A percentile compares a stretch with the other conserved stretches of the same genome.
These are phyloP conservation scores for Dothistroma septosporum DNA, from an alignment of 2,329 filamentous ascomycete species.

Conservation along the genomic window DNA sequence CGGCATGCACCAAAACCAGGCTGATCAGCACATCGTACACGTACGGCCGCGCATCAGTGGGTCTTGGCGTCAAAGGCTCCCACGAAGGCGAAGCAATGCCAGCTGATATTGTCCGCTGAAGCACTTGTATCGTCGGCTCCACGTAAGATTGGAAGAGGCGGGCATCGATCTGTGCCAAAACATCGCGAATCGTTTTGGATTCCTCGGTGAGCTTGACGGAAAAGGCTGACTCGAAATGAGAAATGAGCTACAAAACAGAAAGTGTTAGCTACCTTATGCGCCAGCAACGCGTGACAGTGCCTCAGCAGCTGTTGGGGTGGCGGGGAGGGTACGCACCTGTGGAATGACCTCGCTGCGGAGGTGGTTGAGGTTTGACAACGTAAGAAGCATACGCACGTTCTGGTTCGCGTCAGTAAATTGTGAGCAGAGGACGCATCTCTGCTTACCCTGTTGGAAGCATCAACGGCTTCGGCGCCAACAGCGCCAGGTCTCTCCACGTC, in stretches of 20 bases:
- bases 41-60: conserved; percentile 77
- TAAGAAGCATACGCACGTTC: conserved; percentile 78
- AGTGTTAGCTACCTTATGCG: not conserved
- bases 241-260: conserved; percentile 56
- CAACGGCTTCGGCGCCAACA: conserved; percentile 46
- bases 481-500: conserved; percentile 35
- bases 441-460: conserved; percentile 52
- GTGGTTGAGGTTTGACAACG: conserved; percentile 83
- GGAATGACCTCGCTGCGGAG: conserved; percentile 80
- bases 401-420: conserved; percentile 15
- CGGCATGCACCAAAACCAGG: conserved; percentile 83
- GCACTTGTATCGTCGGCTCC: conserved; percentile 63
- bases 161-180: conserved; percentile 83
- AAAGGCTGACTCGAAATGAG: conserved; percentile 89
- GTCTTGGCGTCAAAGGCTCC: conserved; percentile 48
- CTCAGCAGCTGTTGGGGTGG: too few species aligned
- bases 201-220: conserved; percentile 93
- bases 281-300: too few species aligned
- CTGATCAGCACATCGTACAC: conserved; percentile 81
- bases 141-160: conserved; percentile 92
- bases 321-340: conserved; percentile 35
- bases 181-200: conserved; percentile 83
- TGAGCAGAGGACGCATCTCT: not conserved
- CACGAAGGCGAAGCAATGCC: conserved; percentile 70
- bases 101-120: conserved; percentile 65